Conservation (phyloP, 2,329 filamentous ascomycete species). For the Penicillium freii region DNA sequence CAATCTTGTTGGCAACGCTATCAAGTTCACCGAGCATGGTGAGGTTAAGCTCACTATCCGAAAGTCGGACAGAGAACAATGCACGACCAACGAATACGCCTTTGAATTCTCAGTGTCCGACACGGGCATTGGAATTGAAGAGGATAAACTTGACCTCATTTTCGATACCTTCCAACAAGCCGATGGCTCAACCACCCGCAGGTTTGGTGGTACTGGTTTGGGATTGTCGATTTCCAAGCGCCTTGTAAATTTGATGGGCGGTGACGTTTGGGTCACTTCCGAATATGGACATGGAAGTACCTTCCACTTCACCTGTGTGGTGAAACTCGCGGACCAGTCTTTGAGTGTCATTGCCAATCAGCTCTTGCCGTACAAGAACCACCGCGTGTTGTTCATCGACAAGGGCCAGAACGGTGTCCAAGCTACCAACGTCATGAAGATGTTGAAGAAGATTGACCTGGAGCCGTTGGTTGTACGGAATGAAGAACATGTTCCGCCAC, state of each 20-base stretch:
- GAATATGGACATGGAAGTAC: slow-evolving; percentile 86
- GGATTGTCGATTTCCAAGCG: slow-evolving; percentile 94
- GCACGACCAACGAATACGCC: slow-evolving; percentile 73
- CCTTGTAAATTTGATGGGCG: slow-evolving; percentile 92
- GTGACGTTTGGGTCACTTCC: slow-evolving; percentile 93
- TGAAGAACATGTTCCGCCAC: slow-evolving; percentile 63
- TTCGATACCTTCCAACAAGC: slow-evolving; percentile 99
- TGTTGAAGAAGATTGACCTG: slow-evolving; percentile 76
- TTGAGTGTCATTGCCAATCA: slow-evolving; percentile 70
- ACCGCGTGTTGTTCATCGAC: slow-evolving; percentile 92
- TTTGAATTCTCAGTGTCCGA: slow-evolving; percentile 96
- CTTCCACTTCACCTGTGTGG: slow-evolving; percentile 94
- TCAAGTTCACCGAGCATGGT: slow-evolving; percentile 97
- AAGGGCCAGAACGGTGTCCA: slow-evolving; percentile 69
- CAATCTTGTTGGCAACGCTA: slow-evolving; percentile 95
- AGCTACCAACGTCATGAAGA: slow-evolving; percentile 70
- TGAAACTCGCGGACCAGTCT: slow-evolving; percentile 78
- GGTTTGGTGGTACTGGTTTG: slow-evolving; percentile 92
- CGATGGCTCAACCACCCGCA: slow-evolving; percentile 91
- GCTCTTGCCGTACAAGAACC: slow-evolving; percentile 84
- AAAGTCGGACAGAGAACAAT: slow-evolving; percentile 64
- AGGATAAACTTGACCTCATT: slow-evolving; percentile 93
- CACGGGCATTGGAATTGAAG: slow-evolving; percentile 93
- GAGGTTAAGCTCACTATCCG: slow-evolving; percentile 94
- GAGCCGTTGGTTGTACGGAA: slow-evolving; percentile 80